Conservation (phyloP, 2,329 filamentous ascomycete genomes). For the Fusarium marasasianum region DNA sequence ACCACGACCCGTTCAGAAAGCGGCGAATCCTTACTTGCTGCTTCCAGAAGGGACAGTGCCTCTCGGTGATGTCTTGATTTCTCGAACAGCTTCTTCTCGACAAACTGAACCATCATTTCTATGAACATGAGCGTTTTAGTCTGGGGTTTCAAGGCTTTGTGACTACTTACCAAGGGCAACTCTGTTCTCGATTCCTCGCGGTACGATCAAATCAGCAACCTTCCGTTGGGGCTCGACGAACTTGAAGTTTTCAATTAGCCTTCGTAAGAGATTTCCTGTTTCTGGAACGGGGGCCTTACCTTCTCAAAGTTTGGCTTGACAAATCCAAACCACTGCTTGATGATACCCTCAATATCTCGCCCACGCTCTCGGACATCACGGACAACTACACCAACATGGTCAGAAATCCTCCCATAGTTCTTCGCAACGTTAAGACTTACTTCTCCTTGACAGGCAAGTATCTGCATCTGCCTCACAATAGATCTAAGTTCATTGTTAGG, state of each 20-base stretch:
- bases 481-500: constrained; percentile 62
- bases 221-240: constrained; percentile 93
- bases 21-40: constrained; percentile 74
- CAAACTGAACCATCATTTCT: constrained; percentile 95
- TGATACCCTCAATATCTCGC: constrained; percentile 91
- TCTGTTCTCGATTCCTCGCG: constrained; percentile 91
- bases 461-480: constrained; percentile 97
- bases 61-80: constrained; percentile 87
- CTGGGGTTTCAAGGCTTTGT: background rate
- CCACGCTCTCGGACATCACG: constrained; percentile 91
- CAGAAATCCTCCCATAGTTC: background rate
- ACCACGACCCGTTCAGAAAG: constrained; percentile 80
- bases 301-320: constrained; percentile 97
- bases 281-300: constrained; percentile 46
- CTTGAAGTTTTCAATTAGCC: constrained; percentile 47
- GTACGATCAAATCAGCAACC: constrained; percentile 94
- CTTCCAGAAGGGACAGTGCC: constrained; percentile 79
- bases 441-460: constrained; percentile 87
- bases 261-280: background rate
- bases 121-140: constrained; percentile 9
- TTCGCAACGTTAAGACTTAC: constrained; percentile 58
- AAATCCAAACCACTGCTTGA: constrained; percentile 97
- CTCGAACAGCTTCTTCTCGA: constrained; percentile 84
- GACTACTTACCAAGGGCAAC: constrained; percentile 79
- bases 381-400: constrained; percentile 63